A percentile compares a stretch with the other conserved stretches of the same genome.
These are phyloP conservation scores for Wickerhamomyces strasburgensis DNA, from an alignment of 805 yeast species.

Conservation along the genomic window DNA sequence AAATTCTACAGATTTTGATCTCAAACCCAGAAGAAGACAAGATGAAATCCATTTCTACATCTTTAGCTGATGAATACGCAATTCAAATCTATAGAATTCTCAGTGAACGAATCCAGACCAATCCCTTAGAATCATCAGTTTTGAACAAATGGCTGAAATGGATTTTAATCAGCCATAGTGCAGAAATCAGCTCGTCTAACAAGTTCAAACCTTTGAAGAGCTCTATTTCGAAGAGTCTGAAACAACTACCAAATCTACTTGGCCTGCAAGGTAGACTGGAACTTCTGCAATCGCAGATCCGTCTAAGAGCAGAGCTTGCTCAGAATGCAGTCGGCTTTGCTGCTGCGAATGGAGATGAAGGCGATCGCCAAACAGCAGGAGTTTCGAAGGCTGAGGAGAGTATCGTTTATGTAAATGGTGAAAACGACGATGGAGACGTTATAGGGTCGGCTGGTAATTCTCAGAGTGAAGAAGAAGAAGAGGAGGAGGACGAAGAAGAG, in stretches of 20 bases:
- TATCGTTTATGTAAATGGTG: constrained; percentile 37
- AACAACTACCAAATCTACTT: constrained; percentile 59
- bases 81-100: constrained; percentile 41
- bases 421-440: constrained; percentile 37
- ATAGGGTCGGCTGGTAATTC: constrained; percentile 15
- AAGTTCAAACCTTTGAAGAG: constrained; percentile 49
- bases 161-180: constrained; percentile 66
- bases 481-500: constrained; percentile 24
- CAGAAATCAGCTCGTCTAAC: constrained; percentile 25
- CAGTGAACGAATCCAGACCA: constrained; percentile 40
- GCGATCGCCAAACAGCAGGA: constrained; percentile 7
- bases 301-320: constrained; percentile 53
- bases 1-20: constrained; percentile 19
- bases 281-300: constrained; percentile 69
- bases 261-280: constrained; percentile 84
- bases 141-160: constrained; percentile 71
- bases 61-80: constrained; percentile 38
- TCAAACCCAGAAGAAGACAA: constrained; percentile 32
- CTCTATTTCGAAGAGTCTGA: constrained; percentile 50
- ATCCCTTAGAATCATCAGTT: constrained; percentile 37
- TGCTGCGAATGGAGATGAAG: constrained; percentile 23
- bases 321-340: constrained; percentile 14
- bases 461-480: constrained; percentile 31
- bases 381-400: constrained; percentile 29
- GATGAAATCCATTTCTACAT: constrained; percentile 36